These are phyloP conservation scores for Comarum palustre DNA, from an alignment of 306 rosid species.

Conservation along the genomic window DNA sequence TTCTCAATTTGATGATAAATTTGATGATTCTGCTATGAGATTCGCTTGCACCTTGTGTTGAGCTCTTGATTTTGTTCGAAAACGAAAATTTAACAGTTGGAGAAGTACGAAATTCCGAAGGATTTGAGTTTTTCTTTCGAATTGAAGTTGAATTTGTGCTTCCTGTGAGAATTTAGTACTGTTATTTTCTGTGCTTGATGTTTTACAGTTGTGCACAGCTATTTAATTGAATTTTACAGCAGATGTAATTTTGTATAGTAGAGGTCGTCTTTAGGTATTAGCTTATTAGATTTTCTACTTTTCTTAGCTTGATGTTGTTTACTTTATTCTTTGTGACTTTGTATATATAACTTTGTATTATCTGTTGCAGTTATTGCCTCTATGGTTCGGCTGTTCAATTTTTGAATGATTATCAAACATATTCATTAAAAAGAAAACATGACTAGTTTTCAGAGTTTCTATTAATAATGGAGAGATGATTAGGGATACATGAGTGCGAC, in stretches of 20 bases:
- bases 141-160: background rate
- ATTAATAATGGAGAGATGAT: background rate
- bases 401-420: background rate
- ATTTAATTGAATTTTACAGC: background rate
- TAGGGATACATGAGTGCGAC: background rate
- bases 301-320: slow-evolving; percentile 2
- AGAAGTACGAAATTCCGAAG: background rate
- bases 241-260: background rate
- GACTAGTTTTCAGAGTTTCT: background rate
- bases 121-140: background rate
- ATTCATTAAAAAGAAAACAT: background rate
- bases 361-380: background rate
- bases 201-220: background rate
- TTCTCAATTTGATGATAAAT: background rate
- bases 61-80: background rate
- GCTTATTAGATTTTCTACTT: background rate
- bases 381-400: background rate
- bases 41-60: background rate
- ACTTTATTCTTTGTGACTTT: background rate
- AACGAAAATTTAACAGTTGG: background rate
- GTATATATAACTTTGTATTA: background rate
- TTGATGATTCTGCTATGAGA: background rate
- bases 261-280: background rate
- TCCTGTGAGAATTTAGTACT: background rate
- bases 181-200: background rate